phyloP scores from a whole-genome alignment of 129 eudicot species.

The Flaveria ramosissima region DNA sequence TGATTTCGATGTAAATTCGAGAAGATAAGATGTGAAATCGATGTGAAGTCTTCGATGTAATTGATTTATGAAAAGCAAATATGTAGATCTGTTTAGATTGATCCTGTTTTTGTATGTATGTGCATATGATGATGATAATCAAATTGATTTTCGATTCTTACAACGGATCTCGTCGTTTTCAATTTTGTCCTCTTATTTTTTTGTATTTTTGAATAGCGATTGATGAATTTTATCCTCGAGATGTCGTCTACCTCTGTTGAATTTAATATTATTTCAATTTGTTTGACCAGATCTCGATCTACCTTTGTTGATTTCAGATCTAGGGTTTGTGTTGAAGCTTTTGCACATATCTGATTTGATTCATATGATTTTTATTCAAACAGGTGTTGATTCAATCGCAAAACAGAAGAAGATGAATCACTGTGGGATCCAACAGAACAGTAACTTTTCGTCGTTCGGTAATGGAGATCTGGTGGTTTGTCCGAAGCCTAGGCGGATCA shows the following conservation, averaged over 20 bases:
- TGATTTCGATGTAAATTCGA: too few species aligned
- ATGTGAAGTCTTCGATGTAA: too few species aligned
- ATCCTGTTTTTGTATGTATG: slow-evolving; percentile 4
- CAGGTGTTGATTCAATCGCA: slow-evolving; percentile 22
- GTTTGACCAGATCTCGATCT: slow-evolving; percentile 53
- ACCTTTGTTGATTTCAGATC: slow-evolving; percentile 26
- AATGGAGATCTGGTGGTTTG: slow-evolving; percentile 61
- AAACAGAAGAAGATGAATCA: slow-evolving; percentile 46
- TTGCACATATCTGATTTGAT: slow-evolving; percentile 25
- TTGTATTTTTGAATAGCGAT: too few species aligned
- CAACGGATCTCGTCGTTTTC: slow-evolving; percentile 29
- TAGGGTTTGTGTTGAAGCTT: slow-evolving; percentile 31
- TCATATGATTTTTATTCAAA: neutral
- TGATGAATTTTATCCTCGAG: too few species aligned
- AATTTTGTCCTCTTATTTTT: too few species aligned
- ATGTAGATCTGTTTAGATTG: too few species aligned
- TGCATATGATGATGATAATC: slow-evolving; percentile 6
- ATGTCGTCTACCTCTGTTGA: too few species aligned
- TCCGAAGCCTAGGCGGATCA: slow-evolving; percentile 77
- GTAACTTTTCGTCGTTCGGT: slow-evolving; percentile 39
- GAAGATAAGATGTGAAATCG: too few species aligned
- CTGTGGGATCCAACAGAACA: slow-evolving; percentile 63
- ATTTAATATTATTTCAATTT: slow-evolving; percentile 12
- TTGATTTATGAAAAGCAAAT: too few species aligned
- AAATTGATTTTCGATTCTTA: slow-evolving; percentile 19